Percentiles rank a stretch among this genome's conserved stretches.
Evolutionary conservation across 169 alveolate species (phyloP).

Genomic region (Eimeria necatrix): DNA sequence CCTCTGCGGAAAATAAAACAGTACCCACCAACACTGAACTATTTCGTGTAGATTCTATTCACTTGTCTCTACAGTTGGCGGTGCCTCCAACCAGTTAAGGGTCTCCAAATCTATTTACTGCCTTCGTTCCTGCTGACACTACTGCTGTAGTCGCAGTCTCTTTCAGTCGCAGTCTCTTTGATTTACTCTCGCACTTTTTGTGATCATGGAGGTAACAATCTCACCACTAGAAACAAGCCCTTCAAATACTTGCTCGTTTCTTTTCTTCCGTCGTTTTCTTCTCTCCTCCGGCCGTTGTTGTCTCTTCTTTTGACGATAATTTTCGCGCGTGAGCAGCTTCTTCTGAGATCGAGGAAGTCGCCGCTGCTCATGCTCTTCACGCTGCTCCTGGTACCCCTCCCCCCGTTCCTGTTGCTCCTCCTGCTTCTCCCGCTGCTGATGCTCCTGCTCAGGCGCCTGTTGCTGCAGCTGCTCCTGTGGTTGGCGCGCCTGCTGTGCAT

Average conservation of each 20-base stretch:
- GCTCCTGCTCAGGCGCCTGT: not conserved
- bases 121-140: not conserved
- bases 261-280: slow-evolving; percentile 5
- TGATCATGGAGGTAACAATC: not conserved
- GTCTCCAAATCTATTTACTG: no score
- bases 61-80: not conserved
- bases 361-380: not conserved
- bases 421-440: not conserved
- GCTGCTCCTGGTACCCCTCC: not conserved
- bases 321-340: slow-evolving; percentile 28
- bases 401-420: not conserved
- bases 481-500: not conserved
- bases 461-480: slow-evolving; percentile 3
- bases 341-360: slow-evolving; percentile 58
- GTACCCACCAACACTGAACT: not conserved
- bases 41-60: not conserved
- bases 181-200: not conserved
- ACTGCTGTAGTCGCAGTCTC: not conserved
- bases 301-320: slow-evolving; percentile 53
- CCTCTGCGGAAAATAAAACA: slow-evolving; percentile 21
- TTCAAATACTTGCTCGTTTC: not conserved
- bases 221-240: not conserved
- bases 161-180: not conserved
- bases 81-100: no score
- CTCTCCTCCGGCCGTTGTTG: slow-evolving; percentile 43